Conservation (phyloP, 768 basidiomycete genomes). For the Lentinula detonsa region DNA sequence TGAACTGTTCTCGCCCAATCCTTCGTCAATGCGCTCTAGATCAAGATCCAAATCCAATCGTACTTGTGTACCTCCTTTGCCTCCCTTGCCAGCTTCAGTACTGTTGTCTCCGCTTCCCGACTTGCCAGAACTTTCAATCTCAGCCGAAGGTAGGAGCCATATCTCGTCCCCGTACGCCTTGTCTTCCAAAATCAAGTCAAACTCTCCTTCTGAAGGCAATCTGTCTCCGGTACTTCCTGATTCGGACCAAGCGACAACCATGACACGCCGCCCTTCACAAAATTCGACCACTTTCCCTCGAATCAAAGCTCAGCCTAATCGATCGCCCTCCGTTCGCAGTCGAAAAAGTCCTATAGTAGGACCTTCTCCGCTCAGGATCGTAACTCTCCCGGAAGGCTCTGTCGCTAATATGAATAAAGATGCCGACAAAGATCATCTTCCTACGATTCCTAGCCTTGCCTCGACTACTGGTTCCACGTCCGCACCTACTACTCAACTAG, state of each 20-base stretch:
- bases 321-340: constrained; percentile 18
- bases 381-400: constrained; percentile 32
- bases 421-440: not conserved
- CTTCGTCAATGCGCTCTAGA: not conserved
- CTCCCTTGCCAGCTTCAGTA: constrained; percentile 1
- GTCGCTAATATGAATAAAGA: constrained; percentile 11
- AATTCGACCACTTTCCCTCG: constrained; percentile 6
- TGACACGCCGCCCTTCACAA: constrained; percentile 5
- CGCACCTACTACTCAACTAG: not conserved
- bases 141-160: not conserved
- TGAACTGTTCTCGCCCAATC: not conserved
- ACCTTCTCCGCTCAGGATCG: constrained; percentile 41
- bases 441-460: not conserved
- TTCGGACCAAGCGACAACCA: not conserved
- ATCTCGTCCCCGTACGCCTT: constrained; percentile 27
- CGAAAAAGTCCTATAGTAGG: constrained; percentile 32
- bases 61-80: not conserved
- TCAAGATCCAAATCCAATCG: not conserved
- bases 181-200: constrained; percentile 6
- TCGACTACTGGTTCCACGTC: not conserved
- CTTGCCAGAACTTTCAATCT: not conserved
- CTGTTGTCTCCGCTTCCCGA: constrained; percentile 6
- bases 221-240: constrained; percentile 4
- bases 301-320: constrained; percentile 7
- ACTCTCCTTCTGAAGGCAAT: not conserved